Base-by-base conservation (phyloP, 2,329 filamentous ascomycete species). In the Penicillium rolfsii region DNA sequence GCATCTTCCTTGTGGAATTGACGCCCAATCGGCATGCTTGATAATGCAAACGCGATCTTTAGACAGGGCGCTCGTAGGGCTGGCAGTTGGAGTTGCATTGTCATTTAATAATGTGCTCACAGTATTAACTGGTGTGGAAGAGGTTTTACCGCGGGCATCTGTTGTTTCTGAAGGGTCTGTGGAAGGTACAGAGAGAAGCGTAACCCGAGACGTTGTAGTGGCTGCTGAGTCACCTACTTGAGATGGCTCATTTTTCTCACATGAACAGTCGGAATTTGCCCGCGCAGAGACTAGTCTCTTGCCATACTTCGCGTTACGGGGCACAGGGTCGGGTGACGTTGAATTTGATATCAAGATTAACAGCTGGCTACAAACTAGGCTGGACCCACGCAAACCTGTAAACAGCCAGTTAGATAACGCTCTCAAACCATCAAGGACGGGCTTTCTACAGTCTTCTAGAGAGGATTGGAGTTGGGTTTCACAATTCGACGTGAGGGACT, bases 341-440 rank as follows among this genome's bases (percentile, higher is more conserved):
- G 41, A 45, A 12, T 45, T 45, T 45, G 41, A 45, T 45, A 45
- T 45, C 41, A 45, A 45, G 41, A 45, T 45, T 45, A 45, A 45
- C 14, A 45, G 41, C 41, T 45, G 41, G 41, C 41, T 45, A 45
- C 41, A 45, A 45, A 45, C 41, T 45, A 45, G 41, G n/a, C n/a
- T 24, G 41, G 41, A 45, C n/a, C 41, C 41, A 45, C 14, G 41
- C n/a, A 45, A 45, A 45, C 41, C 41, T 45, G n/a, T 45, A 45
- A 45, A 45, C 41, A 24, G 41, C n/a, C n/a, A 45, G 41, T 45
- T 45, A 24, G 41, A 45, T 45, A 45, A 45, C 11, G 41, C n/a
- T 45, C n/a, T 45, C 41, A 45, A 45, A 45, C n/a, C 41, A 45
- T 45, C n/a, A 45, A 45, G n/a, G 41, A 45, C n/a, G 41, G 41